Conservation (phyloP, 139 green algal genomes). For the Micractinium conductrix region DNA sequence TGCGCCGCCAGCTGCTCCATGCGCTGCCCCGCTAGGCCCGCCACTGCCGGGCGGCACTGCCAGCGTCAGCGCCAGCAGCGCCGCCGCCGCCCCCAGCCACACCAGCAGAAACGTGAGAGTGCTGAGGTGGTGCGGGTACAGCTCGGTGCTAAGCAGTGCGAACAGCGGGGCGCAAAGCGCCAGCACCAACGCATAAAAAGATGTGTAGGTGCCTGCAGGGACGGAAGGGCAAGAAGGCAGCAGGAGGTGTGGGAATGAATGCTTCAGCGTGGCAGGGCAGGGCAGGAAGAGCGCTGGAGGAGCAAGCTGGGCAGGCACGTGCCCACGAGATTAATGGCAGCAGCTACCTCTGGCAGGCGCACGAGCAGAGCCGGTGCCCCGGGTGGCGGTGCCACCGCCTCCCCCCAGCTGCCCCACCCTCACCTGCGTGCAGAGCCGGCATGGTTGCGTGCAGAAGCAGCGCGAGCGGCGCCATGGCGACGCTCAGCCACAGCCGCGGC, state of each 20-base stretch:
- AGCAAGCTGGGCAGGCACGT: background rate
- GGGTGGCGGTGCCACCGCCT: no score
- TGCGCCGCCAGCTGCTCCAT: background rate
- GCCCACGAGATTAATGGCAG: no score
- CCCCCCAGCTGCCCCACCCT: background rate
- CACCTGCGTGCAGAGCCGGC: slow-evolving; percentile 46
- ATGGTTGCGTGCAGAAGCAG: slow-evolving; percentile 57
- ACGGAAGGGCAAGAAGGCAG: background rate
- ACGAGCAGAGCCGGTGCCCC: no score
- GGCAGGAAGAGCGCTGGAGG: background rate
- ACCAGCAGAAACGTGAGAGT: background rate
- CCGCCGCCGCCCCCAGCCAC: slow-evolving; percentile 18
- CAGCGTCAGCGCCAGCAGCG: background rate
- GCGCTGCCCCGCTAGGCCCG: background rate
- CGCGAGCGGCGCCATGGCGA: slow-evolving; percentile 32
- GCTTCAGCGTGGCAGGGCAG: background rate
- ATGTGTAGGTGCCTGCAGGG: slow-evolving; percentile 31
- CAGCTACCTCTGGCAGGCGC: no score
- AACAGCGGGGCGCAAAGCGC: slow-evolving; percentile 34
- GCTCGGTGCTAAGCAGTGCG: slow-evolving; percentile 19
- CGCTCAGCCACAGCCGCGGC: background rate
- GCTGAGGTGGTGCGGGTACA: slow-evolving; percentile 20
- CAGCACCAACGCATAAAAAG: slow-evolving; percentile 9
- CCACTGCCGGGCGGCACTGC: background rate
- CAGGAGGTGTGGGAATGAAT: background rate